Percentiles rank a stretch among this genome's conserved stretches.
Evolutionary conservation across 768 basidiomycete species (phyloP).

Genomic region (Trametes gibbosa): DNA sequence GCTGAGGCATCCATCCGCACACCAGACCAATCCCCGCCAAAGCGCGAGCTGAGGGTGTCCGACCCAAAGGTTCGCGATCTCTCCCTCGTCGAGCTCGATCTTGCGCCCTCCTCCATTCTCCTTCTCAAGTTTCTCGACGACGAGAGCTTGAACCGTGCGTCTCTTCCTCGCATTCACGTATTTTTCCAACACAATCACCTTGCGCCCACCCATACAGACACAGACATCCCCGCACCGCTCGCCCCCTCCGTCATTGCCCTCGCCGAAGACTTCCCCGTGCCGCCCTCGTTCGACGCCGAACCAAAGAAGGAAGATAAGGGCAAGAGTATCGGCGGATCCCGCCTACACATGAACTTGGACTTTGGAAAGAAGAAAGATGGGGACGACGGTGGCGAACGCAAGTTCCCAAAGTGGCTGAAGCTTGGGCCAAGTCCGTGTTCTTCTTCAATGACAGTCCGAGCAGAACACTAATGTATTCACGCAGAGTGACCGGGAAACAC

Average conservation of each 20-base stretch:
- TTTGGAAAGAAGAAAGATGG: constrained; percentile 1
- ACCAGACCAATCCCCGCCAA: constrained; percentile 78
- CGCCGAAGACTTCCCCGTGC: constrained; percentile 66
- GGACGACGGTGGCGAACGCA: constrained; percentile 40
- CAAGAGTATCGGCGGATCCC: not conserved
- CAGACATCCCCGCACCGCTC: constrained; percentile 62
- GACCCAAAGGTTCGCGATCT: constrained; percentile 71
- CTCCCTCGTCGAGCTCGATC: constrained; percentile 62
- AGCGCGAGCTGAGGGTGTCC: constrained; percentile 78
- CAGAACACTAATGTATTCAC: not conserved
- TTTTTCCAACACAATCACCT: not conserved
- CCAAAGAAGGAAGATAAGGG: constrained; percentile 5
- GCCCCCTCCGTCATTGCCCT: constrained; percentile 50
- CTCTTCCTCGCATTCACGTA: not conserved
- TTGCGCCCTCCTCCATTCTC: constrained; percentile 80
- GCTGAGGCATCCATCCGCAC: not conserved
- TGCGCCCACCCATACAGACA: constrained; percentile 39
- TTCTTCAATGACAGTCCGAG: too few relatives aligned
- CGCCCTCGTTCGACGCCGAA: constrained; percentile 38
- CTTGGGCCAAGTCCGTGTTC: constrained; percentile 48
- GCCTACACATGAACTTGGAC: constrained; percentile 6
- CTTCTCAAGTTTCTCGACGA: constrained; percentile 69
- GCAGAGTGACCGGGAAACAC: not conserved
- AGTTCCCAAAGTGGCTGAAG: constrained; percentile 81
- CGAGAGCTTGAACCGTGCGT: constrained; percentile 63